Evolutionary conservation across 768 basidiomycete species (phyloP).

Genomic region (Chalciporus sphaerocephalus): DNA sequence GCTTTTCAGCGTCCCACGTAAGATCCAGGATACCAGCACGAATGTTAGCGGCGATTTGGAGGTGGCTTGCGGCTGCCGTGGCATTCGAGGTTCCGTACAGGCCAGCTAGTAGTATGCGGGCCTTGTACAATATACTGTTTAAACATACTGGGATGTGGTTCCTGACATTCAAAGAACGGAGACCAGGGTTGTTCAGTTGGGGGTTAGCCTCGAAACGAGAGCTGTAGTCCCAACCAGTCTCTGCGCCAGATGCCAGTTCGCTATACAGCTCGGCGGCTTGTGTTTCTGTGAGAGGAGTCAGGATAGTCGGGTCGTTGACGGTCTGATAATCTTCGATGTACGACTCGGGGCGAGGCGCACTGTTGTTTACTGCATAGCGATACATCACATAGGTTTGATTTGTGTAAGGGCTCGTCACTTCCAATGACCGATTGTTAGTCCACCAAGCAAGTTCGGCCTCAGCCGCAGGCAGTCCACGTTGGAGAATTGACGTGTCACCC

Average conservation of each 20-base stretch:
- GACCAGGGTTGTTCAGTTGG: conserved; percentile 44
- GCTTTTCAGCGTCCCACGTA: conserved; percentile 74
- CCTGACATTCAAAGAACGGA: conserved; percentile 69
- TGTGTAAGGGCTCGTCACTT: conserved; percentile 67
- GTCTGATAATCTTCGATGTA: conserved; percentile 76
- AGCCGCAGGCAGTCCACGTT: conserved; percentile 77
- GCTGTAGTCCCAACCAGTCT: conserved; percentile 55
- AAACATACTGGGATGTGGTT: conserved; percentile 70
- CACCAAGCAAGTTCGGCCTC: conserved; percentile 87
- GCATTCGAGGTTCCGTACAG: conserved; percentile 52
- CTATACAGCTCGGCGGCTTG: conserved; percentile 68
- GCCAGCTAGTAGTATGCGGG: conserved; percentile 54
- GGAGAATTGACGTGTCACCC: conserved; percentile 70
- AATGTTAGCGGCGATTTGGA: conserved; percentile 50
- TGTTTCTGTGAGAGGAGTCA: conserved; percentile 54
- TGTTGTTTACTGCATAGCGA: conserved; percentile 75
- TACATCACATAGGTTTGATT: conserved; percentile 61
- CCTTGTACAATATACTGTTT: conserved; percentile 79
- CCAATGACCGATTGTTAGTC: conserved; percentile 64
- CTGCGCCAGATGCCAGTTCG: conserved; percentile 85
- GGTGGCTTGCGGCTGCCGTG: conserved; percentile 46
- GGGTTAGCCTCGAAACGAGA: conserved; percentile 40
- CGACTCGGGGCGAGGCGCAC: conserved; percentile 85
- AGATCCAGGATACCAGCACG: conserved; percentile 78
- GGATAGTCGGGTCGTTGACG: conserved; percentile 58